Percentiles rank a stretch among this genome's conserved stretches.
These are phyloP conservation scores for Lyophyllum semitale DNA, from an alignment of 768 basidiomycete genomes.

Conservation along the genomic window DNA sequence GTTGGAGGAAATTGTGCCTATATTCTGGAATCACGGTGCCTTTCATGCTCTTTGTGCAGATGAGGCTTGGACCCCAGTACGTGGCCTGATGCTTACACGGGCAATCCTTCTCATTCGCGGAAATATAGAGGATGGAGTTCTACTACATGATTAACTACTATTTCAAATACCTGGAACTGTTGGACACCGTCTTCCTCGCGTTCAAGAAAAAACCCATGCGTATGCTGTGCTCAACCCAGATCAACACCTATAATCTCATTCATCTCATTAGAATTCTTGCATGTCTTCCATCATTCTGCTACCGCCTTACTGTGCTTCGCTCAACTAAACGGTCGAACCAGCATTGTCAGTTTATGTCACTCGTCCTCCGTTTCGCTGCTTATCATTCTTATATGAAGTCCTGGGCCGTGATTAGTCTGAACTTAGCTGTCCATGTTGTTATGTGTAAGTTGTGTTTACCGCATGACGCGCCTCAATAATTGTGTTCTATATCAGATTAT, in stretches of 20 bases:
- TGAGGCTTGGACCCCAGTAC: slow-evolving; percentile 83
- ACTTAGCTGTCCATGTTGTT: slow-evolving; percentile 91
- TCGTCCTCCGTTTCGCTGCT: slow-evolving; percentile 1
- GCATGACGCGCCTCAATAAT: slow-evolving; percentile 1
- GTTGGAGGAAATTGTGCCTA: slow-evolving; percentile 88
- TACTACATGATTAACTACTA: slow-evolving; percentile 99
- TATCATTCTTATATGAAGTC: slow-evolving; percentile 52
- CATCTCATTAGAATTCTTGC: slow-evolving; percentile 76
- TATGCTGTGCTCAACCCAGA: slow-evolving; percentile 35
- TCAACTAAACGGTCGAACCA: slow-evolving; percentile 93
- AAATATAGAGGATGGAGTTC: slow-evolving; percentile 82
- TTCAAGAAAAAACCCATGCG: slow-evolving; percentile 98
- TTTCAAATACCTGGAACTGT: slow-evolving; percentile 95
- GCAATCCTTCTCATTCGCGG: background rate
- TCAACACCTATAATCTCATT: slow-evolving; percentile 8
- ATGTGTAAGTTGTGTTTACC: slow-evolving; percentile 81
- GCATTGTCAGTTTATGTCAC: slow-evolving; percentile 64
- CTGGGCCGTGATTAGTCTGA: slow-evolving; percentile 93
- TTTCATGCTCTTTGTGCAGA: slow-evolving; percentile 79
- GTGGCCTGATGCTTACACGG: slow-evolving; percentile 30
- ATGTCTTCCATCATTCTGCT: slow-evolving; percentile 99
- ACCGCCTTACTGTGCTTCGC: slow-evolving; percentile 94
- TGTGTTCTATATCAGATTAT: slow-evolving; percentile 64
- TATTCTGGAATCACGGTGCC: slow-evolving; percentile 68
- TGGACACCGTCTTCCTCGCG: slow-evolving; percentile 96